phyloP scores from a whole-genome alignment of 1,284 basidiomycete species.

The Veloboletus limbatus region DNA sequence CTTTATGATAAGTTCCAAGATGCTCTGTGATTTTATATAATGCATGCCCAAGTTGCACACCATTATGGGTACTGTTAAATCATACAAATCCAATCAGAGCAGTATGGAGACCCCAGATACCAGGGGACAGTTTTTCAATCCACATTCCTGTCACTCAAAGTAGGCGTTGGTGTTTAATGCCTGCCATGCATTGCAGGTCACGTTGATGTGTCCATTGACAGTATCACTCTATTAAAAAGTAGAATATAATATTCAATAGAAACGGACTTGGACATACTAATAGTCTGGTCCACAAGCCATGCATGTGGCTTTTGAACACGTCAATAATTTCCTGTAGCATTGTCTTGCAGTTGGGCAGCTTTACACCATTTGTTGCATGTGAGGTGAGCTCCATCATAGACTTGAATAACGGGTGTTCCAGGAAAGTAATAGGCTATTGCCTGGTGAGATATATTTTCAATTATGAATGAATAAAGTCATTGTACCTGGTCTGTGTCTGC shows the following conservation, averaged over 20 bases:
- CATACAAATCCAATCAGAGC: not conserved
- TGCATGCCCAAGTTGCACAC: not conserved
- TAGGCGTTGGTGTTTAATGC: not conserved
- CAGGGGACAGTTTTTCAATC: not conserved
- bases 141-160: not conserved
- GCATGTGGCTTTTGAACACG: not conserved
- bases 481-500: too few relatives aligned
- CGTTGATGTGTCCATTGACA: not conserved
- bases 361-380: not conserved
- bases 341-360: not conserved
- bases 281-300: not conserved
- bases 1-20: too few relatives aligned
- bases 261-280: not conserved
- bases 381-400: not conserved
- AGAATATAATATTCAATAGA: too few relatives aligned
- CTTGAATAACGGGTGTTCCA: not conserved
- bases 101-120: not conserved
- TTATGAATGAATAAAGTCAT: too few relatives aligned
- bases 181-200: not conserved
- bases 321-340: not conserved
- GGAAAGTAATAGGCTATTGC: too few relatives aligned
- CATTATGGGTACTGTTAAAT: not conserved
- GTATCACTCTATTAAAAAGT: not conserved
- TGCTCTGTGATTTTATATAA: too few relatives aligned
- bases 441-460: too few relatives aligned